Evolutionary conservation across 768 basidiomycete species (phyloP).

Genomic region (Suillus luteus): DNA sequence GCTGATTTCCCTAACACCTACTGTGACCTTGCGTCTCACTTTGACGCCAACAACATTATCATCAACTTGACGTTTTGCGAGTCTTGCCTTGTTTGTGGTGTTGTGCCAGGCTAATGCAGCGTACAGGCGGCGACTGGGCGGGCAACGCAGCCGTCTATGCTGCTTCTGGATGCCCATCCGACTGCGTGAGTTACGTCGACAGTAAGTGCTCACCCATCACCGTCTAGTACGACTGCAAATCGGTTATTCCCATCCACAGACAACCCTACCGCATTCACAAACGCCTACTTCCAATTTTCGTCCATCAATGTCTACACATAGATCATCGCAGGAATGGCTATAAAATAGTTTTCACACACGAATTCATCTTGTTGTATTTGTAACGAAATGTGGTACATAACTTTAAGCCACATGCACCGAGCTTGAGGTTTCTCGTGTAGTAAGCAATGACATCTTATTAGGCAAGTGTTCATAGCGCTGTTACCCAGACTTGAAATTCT

Average conservation of each 20-base stretch:
- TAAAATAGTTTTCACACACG: not conserved
- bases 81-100: conserved; percentile 6
- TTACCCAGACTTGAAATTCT: not conserved
- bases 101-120: not conserved
- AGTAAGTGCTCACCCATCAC: conserved; percentile 17
- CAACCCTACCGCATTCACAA: conserved; percentile 42
- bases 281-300: conserved; percentile 45
- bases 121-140: conserved; percentile 34
- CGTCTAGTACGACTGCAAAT: not conserved
- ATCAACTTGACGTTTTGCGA: conserved; percentile 37
- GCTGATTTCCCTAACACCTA: conserved; percentile 41
- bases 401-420: not conserved
- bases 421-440: not conserved
- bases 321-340: not conserved
- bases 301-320: conserved; percentile 40
- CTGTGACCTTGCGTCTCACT: conserved; percentile 41
- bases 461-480: not conserved
- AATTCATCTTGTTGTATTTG: not conserved
- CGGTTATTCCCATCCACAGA: conserved; percentile 16
- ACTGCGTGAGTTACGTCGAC: conserved; percentile 34
- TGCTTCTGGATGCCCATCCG: conserved; percentile 34
- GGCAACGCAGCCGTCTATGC: conserved; percentile 28
- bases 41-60: conserved; percentile 35
- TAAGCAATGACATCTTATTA: not conserved
- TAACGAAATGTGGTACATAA: not conserved